Base-by-base conservation (phyloP, 225 moss, liverwort and hornwort genomes). In the Anthoceros angustus region DNA sequence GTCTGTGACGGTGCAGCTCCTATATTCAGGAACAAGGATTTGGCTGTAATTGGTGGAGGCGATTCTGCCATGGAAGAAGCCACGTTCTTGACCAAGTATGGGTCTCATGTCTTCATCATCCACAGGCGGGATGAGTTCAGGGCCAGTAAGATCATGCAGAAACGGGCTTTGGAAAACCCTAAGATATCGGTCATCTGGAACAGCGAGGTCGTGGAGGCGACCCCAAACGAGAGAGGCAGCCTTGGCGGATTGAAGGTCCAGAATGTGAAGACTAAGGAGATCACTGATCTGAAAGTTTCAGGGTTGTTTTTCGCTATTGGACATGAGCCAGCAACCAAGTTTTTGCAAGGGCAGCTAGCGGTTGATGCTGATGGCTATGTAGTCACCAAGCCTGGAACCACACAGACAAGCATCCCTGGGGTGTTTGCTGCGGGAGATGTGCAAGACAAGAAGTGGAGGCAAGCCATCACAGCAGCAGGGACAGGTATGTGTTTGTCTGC, bases 41-140 rank as follows among this genome's bases (percentile, higher is more conserved):
- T 98, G 55, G 95, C 92, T 32, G 95, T 98, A 41, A 89, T 98
- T 2, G 95, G 95, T 0, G 95, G 95, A 12, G 95, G 95, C 0
- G 95, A 98, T 18, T 85, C 95, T n/a, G 95, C 95, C 8, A 98
- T 98, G 95, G 95, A 98, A 74, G 92, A 92, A 78, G 85, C 91
- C 9, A 89, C 82, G 42, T 98, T 98, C 63, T 65, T 98, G 80
- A 88, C 95, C 21, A 98, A 87, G 65, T 98, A 87, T 63, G 95
- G 73, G 23, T 86, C 95, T 14, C 88, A 84, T 49, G 88, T 98
- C 16, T 92, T 80, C 18, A 8, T 98, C 61, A 92, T 98, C 64
- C 95, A 98, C 9, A 75, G 95, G 63, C 73, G 95, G 62, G 79
- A 92, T 62, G 72, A 81, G 48, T 98, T 98, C 45, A 75, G 95